Base-by-base conservation (phyloP, 176 grass and related monocot genomes). In the Poa pratensis region DNA sequence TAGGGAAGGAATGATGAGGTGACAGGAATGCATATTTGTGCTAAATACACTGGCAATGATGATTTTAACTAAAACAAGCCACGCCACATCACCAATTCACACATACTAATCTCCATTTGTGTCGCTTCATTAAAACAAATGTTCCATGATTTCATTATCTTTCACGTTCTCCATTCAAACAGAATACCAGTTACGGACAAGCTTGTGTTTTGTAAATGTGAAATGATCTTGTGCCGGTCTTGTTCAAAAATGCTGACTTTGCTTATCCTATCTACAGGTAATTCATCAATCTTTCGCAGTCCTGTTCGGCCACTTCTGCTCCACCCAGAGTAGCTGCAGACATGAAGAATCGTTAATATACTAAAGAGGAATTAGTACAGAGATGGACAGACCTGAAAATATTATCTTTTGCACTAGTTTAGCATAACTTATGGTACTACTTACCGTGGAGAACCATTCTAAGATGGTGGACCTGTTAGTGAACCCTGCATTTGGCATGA, bases 221-320 rank as follows among this genome's bases (percentile, higher is more conserved):
- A 69, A 23, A 30, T 82, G 9, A 28, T 51, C 28, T 3, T 43
- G 14, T 39, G 19, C 2, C 10, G 5, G 65, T 61, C 7, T 16
- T 64, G 45, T 73, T 37, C 27, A 78, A 49, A 58, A 66, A 18
- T 7, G 35, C 84, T 90, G 37, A 90, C 37, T 19, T 48, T 57
- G 34, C 60, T 49, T 18, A 64, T 57, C 35, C 65, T 82, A 64
- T 83, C 4, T 83, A 73, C 73, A 90, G 84, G 79, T 11, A 63
- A 40, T 17, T 53, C 11, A 23, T 26, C 5, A 55, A 26, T 55
- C 16, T 70, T 42, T 17, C 45, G 72, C 34, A 26, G 65, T n/a
- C 35, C 66, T 67, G 53, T 59, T 83, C 26, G 55, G 46, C 39
- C 68, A 43, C 69, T 80, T 49, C 9, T 39, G 26, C 60, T 60